These are phyloP conservation scores for Penicillium paneum DNA, from an alignment of 2,329 filamentous ascomycete genomes.

Conservation along the genomic window DNA sequence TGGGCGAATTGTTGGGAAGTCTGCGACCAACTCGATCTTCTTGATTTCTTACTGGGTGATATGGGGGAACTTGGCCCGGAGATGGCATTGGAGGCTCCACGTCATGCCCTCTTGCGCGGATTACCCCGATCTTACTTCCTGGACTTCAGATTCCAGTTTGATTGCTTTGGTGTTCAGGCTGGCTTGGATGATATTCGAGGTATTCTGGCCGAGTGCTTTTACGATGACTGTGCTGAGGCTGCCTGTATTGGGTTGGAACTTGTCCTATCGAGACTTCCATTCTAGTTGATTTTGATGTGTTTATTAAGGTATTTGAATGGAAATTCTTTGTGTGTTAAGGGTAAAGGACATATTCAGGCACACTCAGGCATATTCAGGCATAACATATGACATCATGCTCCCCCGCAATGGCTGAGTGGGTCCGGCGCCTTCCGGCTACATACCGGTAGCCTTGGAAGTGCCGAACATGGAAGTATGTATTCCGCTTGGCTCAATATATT, in stretches of 20 bases:
- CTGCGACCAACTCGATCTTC: not conserved
- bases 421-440: not conserved
- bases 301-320: not conserved
- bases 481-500: too few relatives aligned
- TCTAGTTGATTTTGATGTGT: not conserved
- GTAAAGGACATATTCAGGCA: too few relatives aligned
- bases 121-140: not conserved
- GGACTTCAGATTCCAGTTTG: not conserved
- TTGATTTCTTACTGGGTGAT: not conserved
- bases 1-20: not conserved
- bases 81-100: not conserved
- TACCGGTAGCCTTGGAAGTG: too few relatives aligned
- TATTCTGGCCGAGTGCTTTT: not conserved
- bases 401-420: not conserved
- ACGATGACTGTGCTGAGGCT: not conserved
- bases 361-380: not conserved
- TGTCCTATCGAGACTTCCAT: not conserved
- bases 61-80: not conserved
- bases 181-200: not conserved
- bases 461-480: too few relatives aligned
- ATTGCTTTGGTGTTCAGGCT: not conserved
- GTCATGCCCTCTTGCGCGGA: not conserved
- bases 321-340: too few relatives aligned
- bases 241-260: not conserved
- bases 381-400: not conserved